Percentiles rank a stretch among this genome's conserved stretches.
phyloP scores from a whole-genome alignment of 106 monocot genomes.

The Agapanthus africanus region DNA sequence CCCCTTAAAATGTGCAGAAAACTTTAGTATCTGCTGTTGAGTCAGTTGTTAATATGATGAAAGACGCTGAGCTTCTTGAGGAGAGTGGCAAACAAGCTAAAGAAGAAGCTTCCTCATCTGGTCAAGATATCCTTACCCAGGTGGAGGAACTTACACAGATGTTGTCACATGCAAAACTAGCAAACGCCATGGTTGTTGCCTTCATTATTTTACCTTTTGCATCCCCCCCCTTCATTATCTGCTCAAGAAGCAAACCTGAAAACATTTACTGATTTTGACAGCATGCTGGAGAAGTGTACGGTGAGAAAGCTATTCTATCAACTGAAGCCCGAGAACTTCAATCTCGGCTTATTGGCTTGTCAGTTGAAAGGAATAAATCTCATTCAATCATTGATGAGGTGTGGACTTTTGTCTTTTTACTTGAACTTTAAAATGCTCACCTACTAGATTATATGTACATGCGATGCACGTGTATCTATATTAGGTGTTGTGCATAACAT shows the following conservation, averaged over 20 bases:
- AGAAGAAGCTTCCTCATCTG: conserved; percentile 33
- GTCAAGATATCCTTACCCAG: conserved; percentile 44
- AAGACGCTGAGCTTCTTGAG: conserved; percentile 45
- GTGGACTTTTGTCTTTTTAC: too few relatives aligned
- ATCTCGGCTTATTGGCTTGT: conserved; percentile 57
- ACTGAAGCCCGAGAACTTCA: conserved; percentile 84
- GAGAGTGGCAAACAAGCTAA: conserved; percentile 27
- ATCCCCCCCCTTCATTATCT: neutral
- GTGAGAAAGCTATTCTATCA: conserved; percentile 80
- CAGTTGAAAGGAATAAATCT: conserved; percentile 45
- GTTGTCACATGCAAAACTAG: conserved; percentile 52
- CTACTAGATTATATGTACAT: too few relatives aligned
- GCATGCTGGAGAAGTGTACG: conserved; percentile 87
- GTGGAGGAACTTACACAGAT: conserved; percentile 60
- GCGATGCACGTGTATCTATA: too few relatives aligned
- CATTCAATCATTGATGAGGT: conserved; percentile 73
- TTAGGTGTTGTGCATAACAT: too few relatives aligned
- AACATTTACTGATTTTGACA: conserved; percentile 22
- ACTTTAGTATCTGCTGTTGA: conserved; percentile 42
- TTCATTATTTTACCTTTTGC: conserved; percentile 4
- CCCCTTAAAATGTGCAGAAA: too few relatives aligned
- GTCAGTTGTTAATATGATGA: conserved; percentile 30
- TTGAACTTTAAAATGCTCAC: too few relatives aligned
- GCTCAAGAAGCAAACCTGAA: neutral
- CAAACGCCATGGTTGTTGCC: conserved; percentile 59